These are phyloP conservation scores for Omphalotus olearius DNA, from an alignment of 1,284 basidiomycete genomes.

Conservation along the genomic window DNA sequence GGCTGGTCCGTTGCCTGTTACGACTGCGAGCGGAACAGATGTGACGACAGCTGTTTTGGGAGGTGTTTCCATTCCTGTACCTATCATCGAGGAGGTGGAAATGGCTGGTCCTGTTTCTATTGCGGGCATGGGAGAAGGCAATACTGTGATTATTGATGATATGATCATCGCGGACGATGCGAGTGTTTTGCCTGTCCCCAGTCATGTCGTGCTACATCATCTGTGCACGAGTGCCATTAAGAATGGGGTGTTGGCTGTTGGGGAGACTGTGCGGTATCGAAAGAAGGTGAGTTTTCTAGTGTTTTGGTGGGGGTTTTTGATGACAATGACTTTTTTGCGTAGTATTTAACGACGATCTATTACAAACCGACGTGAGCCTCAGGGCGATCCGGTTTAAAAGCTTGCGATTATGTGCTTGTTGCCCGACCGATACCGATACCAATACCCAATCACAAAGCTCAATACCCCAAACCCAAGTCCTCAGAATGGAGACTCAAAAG, in stretches of 20 bases:
- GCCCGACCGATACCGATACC: too few relatives aligned
- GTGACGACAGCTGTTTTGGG: constrained; percentile 16
- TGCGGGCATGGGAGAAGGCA: constrained; percentile 7
- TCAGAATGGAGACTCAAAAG: too few relatives aligned
- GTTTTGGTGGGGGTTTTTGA: neutral
- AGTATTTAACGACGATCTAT: constrained; percentile 57
- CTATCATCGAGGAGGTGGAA: constrained; percentile 13
- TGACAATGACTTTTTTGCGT: constrained; percentile 8
- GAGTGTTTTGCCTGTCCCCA: constrained; percentile 90
- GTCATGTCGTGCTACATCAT: constrained; percentile 94
- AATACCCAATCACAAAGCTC: neutral
- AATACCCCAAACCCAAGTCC: too few relatives aligned
- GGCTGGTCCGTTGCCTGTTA: constrained; percentile 25
- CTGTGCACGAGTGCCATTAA: constrained; percentile 94
- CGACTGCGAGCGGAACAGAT: constrained; percentile 41
- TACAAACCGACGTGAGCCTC: constrained; percentile 41
- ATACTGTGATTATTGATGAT: constrained; percentile 31
- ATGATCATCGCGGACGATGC: constrained; percentile 78
- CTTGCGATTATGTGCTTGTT: constrained; percentile 21
- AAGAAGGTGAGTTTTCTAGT: constrained; percentile 66
- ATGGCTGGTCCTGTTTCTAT: constrained; percentile 2
- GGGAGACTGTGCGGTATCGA: constrained; percentile 89
- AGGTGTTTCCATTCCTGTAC: neutral
- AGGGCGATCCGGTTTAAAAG: too few relatives aligned
- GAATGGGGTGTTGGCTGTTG: constrained; percentile 92